phyloP scores from a whole-genome alignment of 2,329 filamentous ascomycete genomes.

The Thielaviopsis musarum region DNA sequence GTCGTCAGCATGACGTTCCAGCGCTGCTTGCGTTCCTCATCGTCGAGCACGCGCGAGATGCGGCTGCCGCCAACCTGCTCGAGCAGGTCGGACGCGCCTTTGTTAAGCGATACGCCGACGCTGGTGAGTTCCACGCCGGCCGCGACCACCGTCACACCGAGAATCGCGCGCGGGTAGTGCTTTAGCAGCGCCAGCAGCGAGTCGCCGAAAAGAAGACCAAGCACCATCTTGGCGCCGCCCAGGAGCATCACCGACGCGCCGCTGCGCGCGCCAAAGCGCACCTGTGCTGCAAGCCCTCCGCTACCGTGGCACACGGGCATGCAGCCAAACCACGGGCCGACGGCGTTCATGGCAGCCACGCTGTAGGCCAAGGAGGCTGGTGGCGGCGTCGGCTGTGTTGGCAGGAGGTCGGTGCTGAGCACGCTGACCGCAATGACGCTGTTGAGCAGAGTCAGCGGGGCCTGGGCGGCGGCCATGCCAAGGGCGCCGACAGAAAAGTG shows the following conservation, averaged over 20 bases:
- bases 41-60: conserved; percentile 32
- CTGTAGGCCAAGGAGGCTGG: conserved; percentile 67
- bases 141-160: conserved; percentile 80
- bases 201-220: conserved; percentile 62
- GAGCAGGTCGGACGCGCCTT: conserved; percentile 40
- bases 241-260: conserved; percentile 71
- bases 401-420: conserved; percentile 61
- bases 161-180: conserved; percentile 56
- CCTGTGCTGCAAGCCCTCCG: conserved; percentile 78
- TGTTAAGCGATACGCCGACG: conserved; percentile 69
- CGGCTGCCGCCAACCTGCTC: conserved; percentile 15
- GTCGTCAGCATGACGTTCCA: conserved; percentile 90
- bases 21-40: conserved; percentile 53
- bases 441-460: conserved; percentile 84
- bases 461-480: conserved; percentile 61
- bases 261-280: conserved; percentile 78
- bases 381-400: conserved; percentile 46
- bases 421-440: conserved; percentile 78
- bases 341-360: conserved; percentile 67
- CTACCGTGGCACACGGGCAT: conserved; percentile 95
- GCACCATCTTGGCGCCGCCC: conserved; percentile 54
- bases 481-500: conserved; percentile 22
- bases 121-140: conserved; percentile 76
- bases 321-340: conserved; percentile 77
- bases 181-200: conserved; percentile 54